phyloP scores from a whole-genome alignment of 495 filamentous ascomycete genomes.

The Xylaria palmicola region DNA sequence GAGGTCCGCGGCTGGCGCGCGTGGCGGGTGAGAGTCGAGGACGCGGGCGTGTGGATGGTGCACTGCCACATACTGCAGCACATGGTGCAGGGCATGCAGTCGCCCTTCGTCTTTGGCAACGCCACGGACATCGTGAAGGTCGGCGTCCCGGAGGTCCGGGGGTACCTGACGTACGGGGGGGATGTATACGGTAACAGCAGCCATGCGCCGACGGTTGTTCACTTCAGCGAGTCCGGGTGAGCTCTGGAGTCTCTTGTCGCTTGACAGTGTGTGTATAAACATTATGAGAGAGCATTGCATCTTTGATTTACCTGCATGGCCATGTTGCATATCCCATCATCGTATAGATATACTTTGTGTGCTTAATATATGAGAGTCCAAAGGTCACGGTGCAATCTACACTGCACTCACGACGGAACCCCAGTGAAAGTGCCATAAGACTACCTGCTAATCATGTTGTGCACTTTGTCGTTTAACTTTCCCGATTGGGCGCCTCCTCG shows the following conservation, averaged over 20 bases:
- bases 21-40: conserved; percentile 48
- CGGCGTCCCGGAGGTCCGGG: conserved; percentile 33
- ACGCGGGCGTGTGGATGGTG: conserved; percentile 58
- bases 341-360: not conserved
- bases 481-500: not conserved
- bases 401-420: no score
- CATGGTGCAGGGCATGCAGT: conserved; percentile 45
- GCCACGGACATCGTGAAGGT: conserved; percentile 38
- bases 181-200: conserved; percentile 48
- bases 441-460: not conserved
- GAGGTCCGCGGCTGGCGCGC: conserved; percentile 51
- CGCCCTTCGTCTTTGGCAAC: conserved; percentile 51
- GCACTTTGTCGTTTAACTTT: not conserved
- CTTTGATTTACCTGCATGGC: not conserved
- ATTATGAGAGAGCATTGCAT: not conserved
- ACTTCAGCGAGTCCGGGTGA: conserved; percentile 11
- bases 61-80: conserved; percentile 58
- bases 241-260: not conserved
- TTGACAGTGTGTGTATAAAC: not conserved
- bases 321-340: no score
- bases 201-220: conserved; percentile 24
- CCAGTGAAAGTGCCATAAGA: not conserved
- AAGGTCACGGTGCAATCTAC: no score
- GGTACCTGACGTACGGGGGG: conserved; percentile 51
- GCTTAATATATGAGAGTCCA: no score